Conservation (phyloP, 2,329 filamentous ascomycete genomes). For the Neonectria punicea region DNA sequence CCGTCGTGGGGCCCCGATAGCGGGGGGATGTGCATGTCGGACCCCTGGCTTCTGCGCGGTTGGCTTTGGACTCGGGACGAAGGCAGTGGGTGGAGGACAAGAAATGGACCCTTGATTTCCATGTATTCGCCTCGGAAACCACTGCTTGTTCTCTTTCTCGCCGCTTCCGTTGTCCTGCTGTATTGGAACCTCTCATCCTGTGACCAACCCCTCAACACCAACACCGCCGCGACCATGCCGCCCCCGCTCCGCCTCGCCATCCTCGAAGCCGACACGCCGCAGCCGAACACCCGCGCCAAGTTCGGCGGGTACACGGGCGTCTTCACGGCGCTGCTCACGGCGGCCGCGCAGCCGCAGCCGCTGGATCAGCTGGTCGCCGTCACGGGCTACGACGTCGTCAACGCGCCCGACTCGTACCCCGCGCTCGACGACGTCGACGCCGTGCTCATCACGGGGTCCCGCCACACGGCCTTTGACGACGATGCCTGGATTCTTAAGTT, state of each 20-base stretch:
- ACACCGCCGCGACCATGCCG: conserved; percentile 29
- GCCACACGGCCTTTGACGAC: conserved; percentile 59
- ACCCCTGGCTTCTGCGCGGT: not conserved
- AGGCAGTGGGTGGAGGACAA: not conserved
- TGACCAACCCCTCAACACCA: not conserved
- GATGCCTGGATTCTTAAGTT: conserved; percentile 57
- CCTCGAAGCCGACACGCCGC: conserved; percentile 86
- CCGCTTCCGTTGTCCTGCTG: conserved; percentile 9
- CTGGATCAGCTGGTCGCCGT: conserved; percentile 65
- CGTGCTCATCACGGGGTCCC: conserved; percentile 81
- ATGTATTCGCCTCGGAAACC: conserved; percentile 20
- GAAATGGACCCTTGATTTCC: not conserved
- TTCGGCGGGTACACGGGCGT: conserved; percentile 80
- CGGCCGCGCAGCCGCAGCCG: conserved; percentile 59
- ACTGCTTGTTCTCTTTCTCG: conserved; percentile 6
- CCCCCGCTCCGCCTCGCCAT: conserved; percentile 81
- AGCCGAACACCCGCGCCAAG: conserved; percentile 69
- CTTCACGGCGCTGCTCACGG: conserved; percentile 69
- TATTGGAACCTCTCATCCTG: conserved; percentile 1
- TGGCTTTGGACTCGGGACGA: not conserved
- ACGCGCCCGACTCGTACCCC: conserved; percentile 74
- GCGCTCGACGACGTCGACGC: conserved; percentile 80
- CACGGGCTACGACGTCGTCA: conserved; percentile 76
- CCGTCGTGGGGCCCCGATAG: not conserved
- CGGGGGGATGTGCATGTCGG: not conserved